Evolutionary conservation across 176 grass and related monocot genomes (phyloP).

Genomic region (Olyra latifolia): DNA sequence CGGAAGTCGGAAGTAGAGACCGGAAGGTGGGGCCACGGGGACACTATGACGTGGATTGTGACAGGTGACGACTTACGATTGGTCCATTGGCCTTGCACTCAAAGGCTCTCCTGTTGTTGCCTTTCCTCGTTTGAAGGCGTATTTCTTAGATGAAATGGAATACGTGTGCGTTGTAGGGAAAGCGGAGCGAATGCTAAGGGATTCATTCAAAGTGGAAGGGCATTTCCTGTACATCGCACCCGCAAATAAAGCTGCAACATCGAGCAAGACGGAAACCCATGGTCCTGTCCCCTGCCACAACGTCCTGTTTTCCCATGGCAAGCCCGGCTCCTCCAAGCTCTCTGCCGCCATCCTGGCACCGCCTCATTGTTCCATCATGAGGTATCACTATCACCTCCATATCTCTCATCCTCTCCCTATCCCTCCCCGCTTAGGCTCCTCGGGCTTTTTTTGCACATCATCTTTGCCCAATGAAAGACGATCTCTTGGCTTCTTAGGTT

Average conservation of each 20-base stretch:
- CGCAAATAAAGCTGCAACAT: constrained; percentile 17
- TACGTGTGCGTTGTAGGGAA: not conserved
- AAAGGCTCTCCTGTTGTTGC: not conserved
- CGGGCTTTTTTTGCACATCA: not conserved
- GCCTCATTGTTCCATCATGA: constrained; percentile 22
- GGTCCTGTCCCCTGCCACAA: not conserved
- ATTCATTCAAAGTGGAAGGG: not conserved
- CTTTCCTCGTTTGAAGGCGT: not conserved
- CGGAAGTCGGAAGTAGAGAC: not conserved
- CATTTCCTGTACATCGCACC: not conserved
- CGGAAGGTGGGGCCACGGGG: not conserved
- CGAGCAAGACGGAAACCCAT: not conserved
- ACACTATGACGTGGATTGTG: constrained; percentile 2
- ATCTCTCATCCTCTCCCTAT: not conserved
- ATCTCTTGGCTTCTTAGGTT: not conserved
- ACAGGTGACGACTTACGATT: not conserved
- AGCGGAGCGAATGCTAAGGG: not conserved
- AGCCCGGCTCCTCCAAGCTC: constrained; percentile 13
- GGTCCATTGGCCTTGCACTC: constrained; percentile 6
- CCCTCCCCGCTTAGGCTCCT: not conserved
- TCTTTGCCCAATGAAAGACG: not conserved
- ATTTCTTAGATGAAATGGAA: not conserved
- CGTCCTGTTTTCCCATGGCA: constrained; percentile 6
- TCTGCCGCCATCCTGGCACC: not conserved
- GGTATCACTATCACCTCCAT: not conserved